Conservation (phyloP, 169 alveolate species). For the Eimeria necatrix region DNA sequence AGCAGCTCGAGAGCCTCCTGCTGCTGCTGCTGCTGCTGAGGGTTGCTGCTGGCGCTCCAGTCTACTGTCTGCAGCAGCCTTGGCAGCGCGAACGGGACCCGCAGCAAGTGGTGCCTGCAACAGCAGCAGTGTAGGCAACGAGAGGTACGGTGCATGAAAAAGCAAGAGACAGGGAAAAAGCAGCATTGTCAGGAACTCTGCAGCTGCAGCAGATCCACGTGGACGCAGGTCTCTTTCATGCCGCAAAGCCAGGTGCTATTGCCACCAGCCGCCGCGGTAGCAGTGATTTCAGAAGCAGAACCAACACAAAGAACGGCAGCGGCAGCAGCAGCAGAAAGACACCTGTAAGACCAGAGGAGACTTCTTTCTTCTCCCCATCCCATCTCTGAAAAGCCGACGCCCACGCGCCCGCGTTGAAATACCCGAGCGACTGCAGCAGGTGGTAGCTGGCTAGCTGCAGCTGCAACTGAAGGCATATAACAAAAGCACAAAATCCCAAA, state of each 20-base stretch:
- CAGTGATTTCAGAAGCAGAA: not conserved
- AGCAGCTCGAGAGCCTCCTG: slow-evolving; percentile 50
- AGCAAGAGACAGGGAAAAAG: not conserved
- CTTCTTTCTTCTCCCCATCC: not conserved
- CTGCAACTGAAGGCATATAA: not conserved
- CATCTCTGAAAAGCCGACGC: not conserved
- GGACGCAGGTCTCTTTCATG: too few species aligned
- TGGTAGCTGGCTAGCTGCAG: slow-evolving; percentile 5
- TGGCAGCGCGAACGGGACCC: slow-evolving; percentile 26
- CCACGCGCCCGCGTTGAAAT: not conserved
- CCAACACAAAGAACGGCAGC: not conserved
- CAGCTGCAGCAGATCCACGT: too few species aligned
- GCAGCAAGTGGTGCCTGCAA: slow-evolving; percentile 37
- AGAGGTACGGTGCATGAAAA: not conserved
- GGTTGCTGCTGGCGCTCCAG: slow-evolving; percentile 48
- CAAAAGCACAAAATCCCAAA: not conserved
- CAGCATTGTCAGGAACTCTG: not conserved
- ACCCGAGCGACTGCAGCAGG: slow-evolving; percentile 38
- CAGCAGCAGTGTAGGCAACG: not conserved
- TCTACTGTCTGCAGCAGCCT: slow-evolving; percentile 43
- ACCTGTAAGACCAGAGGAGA: slow-evolving; percentile 36
- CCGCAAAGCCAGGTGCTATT: too few species aligned
- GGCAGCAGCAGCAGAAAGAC: not conserved
- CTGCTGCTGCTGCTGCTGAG: slow-evolving; percentile 65
- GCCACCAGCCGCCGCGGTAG: not conserved